Evolutionary conservation across 768 basidiomycete species (phyloP).

Genomic region (Harrya chromipes): DNA sequence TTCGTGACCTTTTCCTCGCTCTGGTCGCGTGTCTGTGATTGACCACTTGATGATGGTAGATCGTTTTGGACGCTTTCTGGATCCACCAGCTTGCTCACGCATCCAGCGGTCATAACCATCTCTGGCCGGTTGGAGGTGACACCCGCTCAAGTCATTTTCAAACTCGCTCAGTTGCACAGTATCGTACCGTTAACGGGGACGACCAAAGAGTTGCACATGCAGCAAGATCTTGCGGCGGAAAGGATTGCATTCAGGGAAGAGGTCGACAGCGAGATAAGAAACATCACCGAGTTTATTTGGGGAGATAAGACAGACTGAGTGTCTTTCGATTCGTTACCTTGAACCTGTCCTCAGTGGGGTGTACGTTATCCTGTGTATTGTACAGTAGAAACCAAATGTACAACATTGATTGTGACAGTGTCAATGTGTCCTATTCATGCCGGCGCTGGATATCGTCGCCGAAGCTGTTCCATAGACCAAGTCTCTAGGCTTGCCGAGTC

Average conservation of each 20-base stretch:
- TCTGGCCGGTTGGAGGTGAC: conserved; percentile 50
- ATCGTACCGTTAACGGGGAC: conserved; percentile 78
- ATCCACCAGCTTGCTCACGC: conserved; percentile 59
- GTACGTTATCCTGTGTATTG: conserved; percentile 9
- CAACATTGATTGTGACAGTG: neutral
- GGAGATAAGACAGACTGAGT: conserved; percentile 9
- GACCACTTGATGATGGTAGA: conserved; percentile 33
- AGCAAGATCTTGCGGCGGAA: conserved; percentile 53
- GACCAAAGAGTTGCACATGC: conserved; percentile 63
- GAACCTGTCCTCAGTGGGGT: neutral
- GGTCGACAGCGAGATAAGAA: conserved; percentile 23
- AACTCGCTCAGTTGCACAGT: conserved; percentile 60
- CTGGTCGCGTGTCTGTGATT: neutral
- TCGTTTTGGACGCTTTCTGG: conserved; percentile 88
- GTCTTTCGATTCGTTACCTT: neutral
- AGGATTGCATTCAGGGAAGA: conserved; percentile 34
- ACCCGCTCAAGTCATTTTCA: conserved; percentile 64
- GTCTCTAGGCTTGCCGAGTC: conserved; percentile 8
- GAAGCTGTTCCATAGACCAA: conserved; percentile 27
- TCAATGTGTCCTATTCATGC: neutral
- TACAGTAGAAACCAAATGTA: neutral
- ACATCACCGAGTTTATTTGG: conserved; percentile 30
- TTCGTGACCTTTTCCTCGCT: conserved; percentile 27
- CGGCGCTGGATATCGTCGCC: conserved; percentile 16
- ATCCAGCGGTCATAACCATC: conserved; percentile 44